phyloP scores from a whole-genome alignment of 148 eudicot genomes.

The Rhododendron simsii region DNA sequence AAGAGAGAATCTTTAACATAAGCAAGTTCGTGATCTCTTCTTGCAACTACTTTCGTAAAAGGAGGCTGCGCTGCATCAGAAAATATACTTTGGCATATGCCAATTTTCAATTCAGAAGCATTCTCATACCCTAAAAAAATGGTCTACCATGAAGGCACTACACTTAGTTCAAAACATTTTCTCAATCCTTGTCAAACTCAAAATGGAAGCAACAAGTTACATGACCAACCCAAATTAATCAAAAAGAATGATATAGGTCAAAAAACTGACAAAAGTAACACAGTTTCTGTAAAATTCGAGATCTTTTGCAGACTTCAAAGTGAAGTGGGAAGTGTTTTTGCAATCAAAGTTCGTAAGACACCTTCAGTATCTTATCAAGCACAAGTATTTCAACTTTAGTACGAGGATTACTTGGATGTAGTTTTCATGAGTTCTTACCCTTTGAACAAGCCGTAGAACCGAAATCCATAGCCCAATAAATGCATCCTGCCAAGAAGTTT shows the following conservation, averaged over 20 bases:
- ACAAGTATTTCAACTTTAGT: not conserved
- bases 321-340: slow-evolving; percentile 1
- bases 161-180: not conserved
- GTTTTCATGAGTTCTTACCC: slow-evolving; percentile 42
- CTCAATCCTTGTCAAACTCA: not conserved
- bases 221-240: not conserved
- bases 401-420: not conserved
- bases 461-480: slow-evolving; percentile 87
- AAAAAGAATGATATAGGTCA: not conserved
- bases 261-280: not conserved
- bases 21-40: too few relatives aligned
- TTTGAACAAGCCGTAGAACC: slow-evolving; percentile 84
- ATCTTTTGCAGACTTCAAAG: not conserved
- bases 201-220: not conserved
- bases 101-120: not conserved
- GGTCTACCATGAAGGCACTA: not conserved
- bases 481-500: slow-evolving; percentile 79
- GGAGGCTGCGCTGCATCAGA: too few relatives aligned
- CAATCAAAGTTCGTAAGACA: not conserved
- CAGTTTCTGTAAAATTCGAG: not conserved
- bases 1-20: too few relatives aligned
- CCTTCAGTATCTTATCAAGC: not conserved
- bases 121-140: not conserved
- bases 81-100: not conserved
- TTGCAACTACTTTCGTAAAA: too few relatives aligned